A percentile compares a stretch with the other conserved stretches of the same genome.
phyloP scores from a whole-genome alignment of 345 rosid genomes.

The Syzygium jambos region DNA sequence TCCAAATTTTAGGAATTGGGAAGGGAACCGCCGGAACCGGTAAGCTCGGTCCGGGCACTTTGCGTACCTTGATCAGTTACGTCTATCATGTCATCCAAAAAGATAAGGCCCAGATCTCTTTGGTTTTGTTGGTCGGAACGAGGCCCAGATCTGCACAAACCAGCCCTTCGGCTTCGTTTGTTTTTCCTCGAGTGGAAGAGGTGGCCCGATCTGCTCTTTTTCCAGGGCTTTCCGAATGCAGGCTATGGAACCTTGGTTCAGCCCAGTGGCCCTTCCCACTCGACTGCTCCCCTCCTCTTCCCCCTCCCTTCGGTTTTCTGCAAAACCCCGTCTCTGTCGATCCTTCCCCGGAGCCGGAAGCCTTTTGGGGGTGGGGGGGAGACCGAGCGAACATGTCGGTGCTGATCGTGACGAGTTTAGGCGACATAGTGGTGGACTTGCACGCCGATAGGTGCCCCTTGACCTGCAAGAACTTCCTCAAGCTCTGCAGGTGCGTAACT shows the following conservation, averaged over 20 bases:
- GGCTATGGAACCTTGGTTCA: neutral
- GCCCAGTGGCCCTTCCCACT: neutral
- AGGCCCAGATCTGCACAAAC: neutral
- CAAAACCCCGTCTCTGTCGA: neutral
- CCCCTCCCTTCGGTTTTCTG: neutral
- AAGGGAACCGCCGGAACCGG: too few relatives aligned
- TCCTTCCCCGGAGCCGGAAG: neutral
- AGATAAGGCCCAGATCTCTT: too few relatives aligned
- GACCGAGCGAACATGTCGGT: constrained; percentile 49
- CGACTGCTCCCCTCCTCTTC: neutral
- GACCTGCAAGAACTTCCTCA: constrained; percentile 85
- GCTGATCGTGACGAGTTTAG: constrained; percentile 69
- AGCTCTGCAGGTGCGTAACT: constrained; percentile 72
- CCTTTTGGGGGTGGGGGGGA: neutral
- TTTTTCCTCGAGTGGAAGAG: neutral
- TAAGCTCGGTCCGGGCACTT: too few relatives aligned
- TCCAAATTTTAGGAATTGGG: too few relatives aligned
- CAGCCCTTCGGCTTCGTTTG: neutral
- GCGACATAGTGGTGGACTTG: constrained; percentile 76
- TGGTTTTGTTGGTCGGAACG: neutral
- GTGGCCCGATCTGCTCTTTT: neutral
- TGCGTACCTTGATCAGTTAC: too few relatives aligned
- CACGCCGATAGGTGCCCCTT: constrained; percentile 57
- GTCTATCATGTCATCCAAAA: too few relatives aligned
- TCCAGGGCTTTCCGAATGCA: neutral